These are phyloP conservation scores for Emericellopsis cladophorae DNA, from an alignment of 2,329 filamentous ascomycete genomes.

Conservation along the genomic window DNA sequence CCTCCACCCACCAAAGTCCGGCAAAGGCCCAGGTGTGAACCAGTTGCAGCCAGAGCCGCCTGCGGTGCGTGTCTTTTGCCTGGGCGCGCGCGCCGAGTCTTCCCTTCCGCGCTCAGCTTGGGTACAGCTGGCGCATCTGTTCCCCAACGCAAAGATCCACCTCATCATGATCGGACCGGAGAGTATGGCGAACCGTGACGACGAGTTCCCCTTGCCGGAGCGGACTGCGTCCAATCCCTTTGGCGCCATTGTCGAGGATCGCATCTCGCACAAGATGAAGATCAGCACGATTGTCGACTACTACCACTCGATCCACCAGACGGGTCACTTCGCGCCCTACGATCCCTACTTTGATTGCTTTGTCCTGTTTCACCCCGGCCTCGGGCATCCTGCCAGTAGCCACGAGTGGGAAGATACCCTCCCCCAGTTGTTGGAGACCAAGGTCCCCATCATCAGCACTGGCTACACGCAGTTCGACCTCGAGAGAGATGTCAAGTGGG, in stretches of 20 bases:
- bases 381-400: slow-evolving; percentile 85
- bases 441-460: slow-evolving; percentile 85
- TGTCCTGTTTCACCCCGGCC: slow-evolving; percentile 89
- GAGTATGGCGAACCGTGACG: slow-evolving; percentile 86
- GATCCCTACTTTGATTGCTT: slow-evolving; percentile 99
- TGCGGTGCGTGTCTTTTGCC: slow-evolving; percentile 80
- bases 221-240: slow-evolving; percentile 81
- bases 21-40: slow-evolving; percentile 61
- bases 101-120: slow-evolving; percentile 88
- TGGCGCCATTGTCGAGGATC: slow-evolving; percentile 86
- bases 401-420: slow-evolving; percentile 92
- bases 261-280: slow-evolving; percentile 80
- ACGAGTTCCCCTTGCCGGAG: slow-evolving; percentile 81
- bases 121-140: slow-evolving; percentile 88
- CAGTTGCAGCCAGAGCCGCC: slow-evolving; percentile 75
- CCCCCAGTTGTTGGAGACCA: slow-evolving; percentile 83
- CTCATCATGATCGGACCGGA: slow-evolving; percentile 92
- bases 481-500: slow-evolving; percentile 84
- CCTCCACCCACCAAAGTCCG: slow-evolving; percentile 73
- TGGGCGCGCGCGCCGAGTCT: slow-evolving; percentile 94
- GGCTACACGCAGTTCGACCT: slow-evolving; percentile 95
- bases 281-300: slow-evolving; percentile 97
- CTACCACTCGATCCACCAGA: slow-evolving; percentile 90
- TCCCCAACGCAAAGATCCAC: slow-evolving; percentile 84
- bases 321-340: slow-evolving; percentile 82